phyloP scores from a whole-genome alignment of 2,329 filamentous ascomycete genomes.

The Fusarium sp. region DNA sequence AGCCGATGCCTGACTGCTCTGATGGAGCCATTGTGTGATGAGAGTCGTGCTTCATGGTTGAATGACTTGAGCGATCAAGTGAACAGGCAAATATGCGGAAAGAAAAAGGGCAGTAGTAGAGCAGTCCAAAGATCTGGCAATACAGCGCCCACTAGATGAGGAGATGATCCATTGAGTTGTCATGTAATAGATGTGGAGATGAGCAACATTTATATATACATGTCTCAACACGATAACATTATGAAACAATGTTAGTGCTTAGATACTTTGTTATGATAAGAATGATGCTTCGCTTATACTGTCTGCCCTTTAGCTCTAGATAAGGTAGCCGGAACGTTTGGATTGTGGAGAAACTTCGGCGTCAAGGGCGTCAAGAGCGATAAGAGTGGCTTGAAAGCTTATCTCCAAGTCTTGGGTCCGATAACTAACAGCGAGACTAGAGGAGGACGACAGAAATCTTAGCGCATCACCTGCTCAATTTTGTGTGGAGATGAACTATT shows the following conservation, averaged over 20 bases:
- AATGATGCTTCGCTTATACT: neutral
- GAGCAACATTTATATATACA: neutral
- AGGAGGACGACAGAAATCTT: neutral
- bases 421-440: neutral
- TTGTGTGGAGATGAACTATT: accelerated
- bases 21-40: neutral
- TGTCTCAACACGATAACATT: too few relatives aligned
- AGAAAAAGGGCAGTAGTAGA: too few relatives aligned
- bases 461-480: accelerated
- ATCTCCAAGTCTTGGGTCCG: neutral
- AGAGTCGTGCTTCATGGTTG: neutral
- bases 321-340: neutral
- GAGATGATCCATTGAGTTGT: too few relatives aligned
- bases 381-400: neutral
- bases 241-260: too few relatives aligned
- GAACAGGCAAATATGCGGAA: too few relatives aligned
- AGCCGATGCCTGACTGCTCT: neutral
- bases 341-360: neutral
- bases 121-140: too few relatives aligned
- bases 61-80: too few relatives aligned
- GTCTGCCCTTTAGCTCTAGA: neutral
- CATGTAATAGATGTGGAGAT: neutral
- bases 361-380: neutral
- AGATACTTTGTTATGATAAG: neutral
- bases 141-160: too few relatives aligned